Base-by-base conservation (phyloP, 257 asterid genomes). In the Parsonsia alboflavescens region DNA sequence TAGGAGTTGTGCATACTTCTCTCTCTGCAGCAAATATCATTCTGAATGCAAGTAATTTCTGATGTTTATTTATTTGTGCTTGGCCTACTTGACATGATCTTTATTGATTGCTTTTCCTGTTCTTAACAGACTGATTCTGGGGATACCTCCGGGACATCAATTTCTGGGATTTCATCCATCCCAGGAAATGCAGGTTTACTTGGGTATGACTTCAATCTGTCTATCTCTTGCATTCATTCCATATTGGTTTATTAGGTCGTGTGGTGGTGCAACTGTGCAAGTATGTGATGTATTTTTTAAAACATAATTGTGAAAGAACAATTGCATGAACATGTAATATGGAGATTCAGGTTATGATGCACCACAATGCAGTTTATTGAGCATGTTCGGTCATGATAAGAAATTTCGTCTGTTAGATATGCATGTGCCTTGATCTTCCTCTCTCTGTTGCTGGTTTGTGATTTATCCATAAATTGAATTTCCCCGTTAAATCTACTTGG, bases 121-220 rank as follows among this genome's bases (percentile, higher is more conserved):
- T 82, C 73, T 79, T 30, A 71, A 10, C 59, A 94, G 99, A 76
- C 88, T 68, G 77, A 78, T 76, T 75, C 87, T 5, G 96, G 91
- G 74, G 98, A 90, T 76, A 58, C 78, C 74, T 78, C 87, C n/a
- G 88, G 89, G 73, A 48, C 82, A 46, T 80, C 88, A 62, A 86
- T 86, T 85, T 68, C 80, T 26, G 97, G 93, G 75, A 85, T 78
- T 76, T 77, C 92, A 71, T 88, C 90, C 33, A 65, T 88, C 62
- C 97, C 95, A 53, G 99, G 98, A 88, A 92, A 90, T 85, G 93
- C 96, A 80, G 84, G 99, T 87, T 87, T 94, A 80, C 93, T 94
- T 68, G 99, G 98, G 98, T 94, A 89, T 59, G 91, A 19, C 39
- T 65, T 3, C 19, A 7, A 62, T 39, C 68, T 22, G 9, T 15